phyloP scores from a whole-genome alignment of 352 stramenopile species.

The Pythium phragmitis region DNA sequence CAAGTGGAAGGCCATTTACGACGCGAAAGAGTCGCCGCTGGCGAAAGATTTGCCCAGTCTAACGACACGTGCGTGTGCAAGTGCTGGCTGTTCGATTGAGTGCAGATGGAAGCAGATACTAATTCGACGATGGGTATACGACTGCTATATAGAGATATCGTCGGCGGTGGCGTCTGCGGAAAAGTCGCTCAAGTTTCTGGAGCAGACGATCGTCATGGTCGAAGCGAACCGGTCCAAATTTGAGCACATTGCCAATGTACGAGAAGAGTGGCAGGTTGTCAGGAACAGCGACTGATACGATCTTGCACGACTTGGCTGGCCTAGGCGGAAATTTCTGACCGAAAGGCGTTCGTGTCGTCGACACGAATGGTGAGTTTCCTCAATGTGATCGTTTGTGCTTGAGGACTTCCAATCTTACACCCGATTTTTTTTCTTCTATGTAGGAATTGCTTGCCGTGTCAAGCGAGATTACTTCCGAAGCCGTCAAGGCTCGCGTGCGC shows the following conservation, averaged over 20 bases:
- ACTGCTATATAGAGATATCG: slow-evolving; percentile 47
- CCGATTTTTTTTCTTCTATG: not conserved
- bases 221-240: slow-evolving; percentile 80
- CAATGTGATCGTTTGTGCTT: not conserved
- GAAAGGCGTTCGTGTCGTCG: slow-evolving; percentile 64
- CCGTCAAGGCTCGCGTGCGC: slow-evolving; percentile 51
- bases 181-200: slow-evolving; percentile 79
- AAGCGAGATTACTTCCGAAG: slow-evolving; percentile 55
- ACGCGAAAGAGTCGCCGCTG: slow-evolving; percentile 40
- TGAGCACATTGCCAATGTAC: slow-evolving; percentile 74
- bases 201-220: slow-evolving; percentile 83
- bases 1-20: slow-evolving; percentile 60
- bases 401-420: not conserved
- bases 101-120: not conserved
- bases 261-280: not conserved
- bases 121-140: not conserved
- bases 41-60: slow-evolving; percentile 55
- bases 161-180: slow-evolving; percentile 50
- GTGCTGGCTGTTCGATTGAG: not conserved
- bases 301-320: not conserved
- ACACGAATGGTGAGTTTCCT: slow-evolving; percentile 36
- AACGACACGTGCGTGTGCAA: slow-evolving; percentile 41
- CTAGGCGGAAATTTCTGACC: slow-evolving; percentile 57
- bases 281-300: slow-evolving; percentile 3
- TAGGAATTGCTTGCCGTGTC: slow-evolving; percentile 65